A percentile compares a stretch with the other conserved stretches of the same genome.
Evolutionary conservation across 2,329 filamentous ascomycete genomes (phyloP).

Genomic region (Leptographium flavum): DNA sequence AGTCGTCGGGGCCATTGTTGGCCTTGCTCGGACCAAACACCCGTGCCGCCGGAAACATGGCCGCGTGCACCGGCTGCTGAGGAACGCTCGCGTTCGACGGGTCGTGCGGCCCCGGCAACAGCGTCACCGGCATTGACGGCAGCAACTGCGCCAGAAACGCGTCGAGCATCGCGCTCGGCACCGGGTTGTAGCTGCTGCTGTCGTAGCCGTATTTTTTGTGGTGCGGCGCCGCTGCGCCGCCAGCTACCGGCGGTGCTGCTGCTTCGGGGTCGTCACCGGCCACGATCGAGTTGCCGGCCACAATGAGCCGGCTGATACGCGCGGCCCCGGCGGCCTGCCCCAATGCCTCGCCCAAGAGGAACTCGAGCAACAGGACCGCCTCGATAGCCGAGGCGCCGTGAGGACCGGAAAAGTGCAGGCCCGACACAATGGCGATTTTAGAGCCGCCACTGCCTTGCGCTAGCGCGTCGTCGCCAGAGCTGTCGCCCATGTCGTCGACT

Average conservation of each 20-base stretch:
- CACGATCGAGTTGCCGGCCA: slow-evolving; percentile 77
- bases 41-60: slow-evolving; percentile 71
- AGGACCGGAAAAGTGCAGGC: slow-evolving; percentile 66
- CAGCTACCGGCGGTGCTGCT: slow-evolving; percentile 9
- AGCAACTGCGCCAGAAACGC: slow-evolving; percentile 68
- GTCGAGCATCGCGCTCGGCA: slow-evolving; percentile 74
- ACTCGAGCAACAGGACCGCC: slow-evolving; percentile 70
- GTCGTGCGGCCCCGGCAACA: slow-evolving; percentile 73
- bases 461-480: slow-evolving; percentile 38
- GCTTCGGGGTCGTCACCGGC: slow-evolving; percentile 19
- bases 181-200: slow-evolving; percentile 70
- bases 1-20: slow-evolving; percentile 22
- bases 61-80: slow-evolving; percentile 83
- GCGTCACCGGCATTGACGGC: slow-evolving; percentile 73
- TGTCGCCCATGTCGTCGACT: slow-evolving; percentile 27
- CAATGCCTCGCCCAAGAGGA: slow-evolving; percentile 68
- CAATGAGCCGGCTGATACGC: slow-evolving; percentile 69
- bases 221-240: slow-evolving; percentile 17
- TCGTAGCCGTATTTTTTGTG: slow-evolving; percentile 92
- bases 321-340: slow-evolving; percentile 41
- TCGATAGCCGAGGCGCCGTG: slow-evolving; percentile 58
- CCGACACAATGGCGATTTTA: slow-evolving; percentile 75
- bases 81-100: slow-evolving; percentile 82
- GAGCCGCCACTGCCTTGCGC: slow-evolving; percentile 20
- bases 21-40: slow-evolving; percentile 43